These are phyloP conservation scores for Sambucus nigra DNA, from an alignment of 129 eudicot species.

Conservation along the genomic window DNA sequence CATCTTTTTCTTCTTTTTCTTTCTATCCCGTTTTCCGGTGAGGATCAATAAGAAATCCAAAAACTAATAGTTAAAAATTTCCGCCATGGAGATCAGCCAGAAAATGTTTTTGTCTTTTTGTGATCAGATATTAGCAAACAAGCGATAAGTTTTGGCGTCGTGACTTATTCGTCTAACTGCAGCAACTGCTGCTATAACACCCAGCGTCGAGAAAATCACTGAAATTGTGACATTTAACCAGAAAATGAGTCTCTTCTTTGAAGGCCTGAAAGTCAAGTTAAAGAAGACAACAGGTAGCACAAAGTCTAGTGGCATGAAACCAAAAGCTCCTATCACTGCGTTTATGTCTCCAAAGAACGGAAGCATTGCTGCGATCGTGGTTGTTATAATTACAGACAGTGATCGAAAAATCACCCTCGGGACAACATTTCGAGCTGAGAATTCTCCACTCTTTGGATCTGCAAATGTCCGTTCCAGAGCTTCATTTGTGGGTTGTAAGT, in stretches of 20 bases:
- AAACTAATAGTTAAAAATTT: no score
- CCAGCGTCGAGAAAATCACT: constrained; percentile 30
- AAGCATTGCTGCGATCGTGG: constrained; percentile 62
- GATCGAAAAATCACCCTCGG: constrained; percentile 60
- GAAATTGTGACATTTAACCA: constrained; percentile 50
- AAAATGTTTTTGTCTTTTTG: no score
- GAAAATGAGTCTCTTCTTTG: constrained; percentile 33
- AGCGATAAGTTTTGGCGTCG: constrained; percentile 53
- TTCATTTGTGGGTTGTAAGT: constrained; percentile 65
- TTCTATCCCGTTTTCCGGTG: no score
- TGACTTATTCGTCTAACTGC: constrained; percentile 56
- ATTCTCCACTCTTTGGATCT: constrained; percentile 42
- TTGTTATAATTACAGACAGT: constrained; percentile 43
- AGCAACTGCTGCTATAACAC: constrained; percentile 54
- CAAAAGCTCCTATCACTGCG: constrained; percentile 69
- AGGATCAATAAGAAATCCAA: no score
- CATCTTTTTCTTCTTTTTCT: no score
- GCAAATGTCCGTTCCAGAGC: constrained; percentile 51
- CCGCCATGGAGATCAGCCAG: no score
- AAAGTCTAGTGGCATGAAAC: constrained; percentile 75
- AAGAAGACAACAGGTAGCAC: constrained; percentile 69
- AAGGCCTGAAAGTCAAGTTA: constrained; percentile 60
- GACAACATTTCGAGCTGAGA: constrained; percentile 44
- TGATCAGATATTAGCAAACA: constrained; percentile 43
- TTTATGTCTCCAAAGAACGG: constrained; percentile 85